A percentile compares a stretch with the other conserved stretches of the same genome.
phyloP scores from a whole-genome alignment of 306 rosid genomes.

The Benincasa hispida region DNA sequence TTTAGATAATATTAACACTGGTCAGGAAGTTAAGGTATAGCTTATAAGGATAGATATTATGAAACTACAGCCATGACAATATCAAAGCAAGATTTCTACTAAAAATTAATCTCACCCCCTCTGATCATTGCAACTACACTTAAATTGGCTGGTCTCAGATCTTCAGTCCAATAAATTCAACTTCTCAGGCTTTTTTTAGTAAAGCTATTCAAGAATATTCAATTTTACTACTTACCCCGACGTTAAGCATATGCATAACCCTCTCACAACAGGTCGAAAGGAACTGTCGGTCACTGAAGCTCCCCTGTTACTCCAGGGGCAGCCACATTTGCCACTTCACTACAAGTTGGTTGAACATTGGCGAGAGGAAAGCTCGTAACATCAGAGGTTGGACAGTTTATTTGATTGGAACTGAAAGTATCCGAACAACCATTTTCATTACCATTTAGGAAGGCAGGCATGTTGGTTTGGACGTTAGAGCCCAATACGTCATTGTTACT shows the following conservation, averaged over 20 bases:
- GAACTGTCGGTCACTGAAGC: not conserved
- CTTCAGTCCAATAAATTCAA: not conserved
- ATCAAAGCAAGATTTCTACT: not conserved
- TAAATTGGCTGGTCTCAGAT: not conserved
- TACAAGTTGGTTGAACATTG: not conserved
- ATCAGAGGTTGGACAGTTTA: not conserved
- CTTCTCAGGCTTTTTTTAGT: not conserved
- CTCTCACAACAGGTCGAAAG: too few species aligned
- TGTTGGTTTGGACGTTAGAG: not conserved
- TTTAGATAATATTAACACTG: not conserved
- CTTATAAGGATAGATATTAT: not conserved
- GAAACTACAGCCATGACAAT: not conserved
- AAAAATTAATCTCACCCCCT: not conserved
- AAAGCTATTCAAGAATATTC: not conserved
- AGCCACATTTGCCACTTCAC: not conserved
- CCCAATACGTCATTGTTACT: not conserved
- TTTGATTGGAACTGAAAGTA: not conserved
- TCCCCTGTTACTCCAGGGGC: not conserved
- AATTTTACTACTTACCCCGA: not conserved
- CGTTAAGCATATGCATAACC: not conserved
- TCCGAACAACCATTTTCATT: not conserved
- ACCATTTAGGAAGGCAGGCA: not conserved
- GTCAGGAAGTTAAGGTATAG: not conserved
- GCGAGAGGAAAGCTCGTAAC: not conserved
- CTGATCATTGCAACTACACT: not conserved